A percentile compares a stretch with the other conserved stretches of the same genome.
These are phyloP conservation scores for Cinnamomum micranthum DNA, from an alignment of 164 flowering plant genomes.

Conservation along the genomic window DNA sequence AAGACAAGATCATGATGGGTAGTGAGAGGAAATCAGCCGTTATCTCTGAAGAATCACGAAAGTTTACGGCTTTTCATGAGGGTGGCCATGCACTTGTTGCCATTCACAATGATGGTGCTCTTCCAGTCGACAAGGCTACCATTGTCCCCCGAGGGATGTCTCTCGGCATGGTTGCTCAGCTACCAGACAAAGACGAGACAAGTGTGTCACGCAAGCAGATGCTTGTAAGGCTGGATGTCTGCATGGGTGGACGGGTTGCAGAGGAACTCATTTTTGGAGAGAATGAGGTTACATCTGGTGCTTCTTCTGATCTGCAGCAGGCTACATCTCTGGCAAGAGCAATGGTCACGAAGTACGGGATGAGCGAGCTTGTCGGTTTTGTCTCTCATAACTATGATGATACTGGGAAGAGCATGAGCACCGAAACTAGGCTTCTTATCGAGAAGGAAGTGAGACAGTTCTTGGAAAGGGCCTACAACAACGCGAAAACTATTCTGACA, in stretches of 20 bases:
- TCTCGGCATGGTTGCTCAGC: slow-evolving; percentile 86
- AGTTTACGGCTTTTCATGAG: slow-evolving; percentile 90
- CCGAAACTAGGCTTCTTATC: slow-evolving; percentile 80
- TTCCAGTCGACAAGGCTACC: slow-evolving; percentile 90
- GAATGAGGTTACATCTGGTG: slow-evolving; percentile 81
- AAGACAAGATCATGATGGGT: slow-evolving; percentile 90
- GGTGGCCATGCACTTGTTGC: slow-evolving; percentile 97
- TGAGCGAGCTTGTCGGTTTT: slow-evolving; percentile 86
- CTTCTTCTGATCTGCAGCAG: slow-evolving; percentile 69
- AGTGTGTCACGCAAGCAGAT: slow-evolving; percentile 82
- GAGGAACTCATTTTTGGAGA: slow-evolving; percentile 97
- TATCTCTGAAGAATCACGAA: slow-evolving; percentile 82
- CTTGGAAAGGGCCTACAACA: slow-evolving; percentile 72
- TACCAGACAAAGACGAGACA: slow-evolving; percentile 80
- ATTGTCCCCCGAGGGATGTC: slow-evolving; percentile 89
- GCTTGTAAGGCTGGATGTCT: slow-evolving; percentile 91
- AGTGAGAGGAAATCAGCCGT: slow-evolving; percentile 95
- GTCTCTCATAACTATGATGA: slow-evolving; percentile 80
- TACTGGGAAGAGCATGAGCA: slow-evolving; percentile 87
- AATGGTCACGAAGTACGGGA: slow-evolving; percentile 90
- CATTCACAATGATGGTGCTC: slow-evolving; percentile 93
- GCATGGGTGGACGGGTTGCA: slow-evolving; percentile 96
- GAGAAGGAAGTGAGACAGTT: slow-evolving; percentile 67
- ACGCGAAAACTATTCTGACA: slow-evolving; percentile 79
- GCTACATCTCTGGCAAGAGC: slow-evolving; percentile 78